Base-by-base conservation (phyloP, 495 filamentous ascomycete genomes). In the Cetradonia linearis region DNA sequence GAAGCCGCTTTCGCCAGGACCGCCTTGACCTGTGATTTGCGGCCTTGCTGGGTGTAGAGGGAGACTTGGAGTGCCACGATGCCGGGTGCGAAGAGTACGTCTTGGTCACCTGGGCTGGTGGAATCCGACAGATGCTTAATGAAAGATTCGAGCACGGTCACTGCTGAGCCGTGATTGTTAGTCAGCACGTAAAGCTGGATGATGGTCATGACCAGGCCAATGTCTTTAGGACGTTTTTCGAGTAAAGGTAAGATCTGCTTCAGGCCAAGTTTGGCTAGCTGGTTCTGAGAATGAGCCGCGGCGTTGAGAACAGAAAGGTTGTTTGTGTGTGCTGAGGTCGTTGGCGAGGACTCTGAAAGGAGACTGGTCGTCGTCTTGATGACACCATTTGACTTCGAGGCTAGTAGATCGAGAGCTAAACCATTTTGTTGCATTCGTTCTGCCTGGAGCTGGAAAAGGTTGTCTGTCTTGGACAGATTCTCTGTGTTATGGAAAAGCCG, bases 71-170 rank as follows among this genome's bases (percentile, higher is more conserved):
- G 76, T n/a, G 86, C 88, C 18, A 96, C 79, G 0, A 99, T 76
- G 30, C 94, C 94, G 0, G 94, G 93, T 36, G 89, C 84, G 69
- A 84, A 94, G 33, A 89, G 87, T 34, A 86, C 83, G 34, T 83
- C 79, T 55, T 81, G 76, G 62, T 89, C 81, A 56, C 83, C 68
- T 28, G 37, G 34, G 31, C 76, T 70, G 14, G 76, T 70, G 14
- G 83, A 80, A 10, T 76, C 77, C 13, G 83, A 83, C n/a, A 95
- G 78, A 20, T 78, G 79, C 61, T 78, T 81, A 42, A 95, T 77
- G 64, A 89, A 87, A 14, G 78, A 74, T 66, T 95, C 88, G 20
- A 99, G 74, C 7, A 89, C 78, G 47, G 74, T 76, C 57, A 90
- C 83, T 2, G 94, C 93, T 5, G 85, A 83, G 23, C 79, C 84